Base-by-base conservation (phyloP, 2,329 filamentous ascomycete species). In the Thermoascus crustaceus region DNA sequence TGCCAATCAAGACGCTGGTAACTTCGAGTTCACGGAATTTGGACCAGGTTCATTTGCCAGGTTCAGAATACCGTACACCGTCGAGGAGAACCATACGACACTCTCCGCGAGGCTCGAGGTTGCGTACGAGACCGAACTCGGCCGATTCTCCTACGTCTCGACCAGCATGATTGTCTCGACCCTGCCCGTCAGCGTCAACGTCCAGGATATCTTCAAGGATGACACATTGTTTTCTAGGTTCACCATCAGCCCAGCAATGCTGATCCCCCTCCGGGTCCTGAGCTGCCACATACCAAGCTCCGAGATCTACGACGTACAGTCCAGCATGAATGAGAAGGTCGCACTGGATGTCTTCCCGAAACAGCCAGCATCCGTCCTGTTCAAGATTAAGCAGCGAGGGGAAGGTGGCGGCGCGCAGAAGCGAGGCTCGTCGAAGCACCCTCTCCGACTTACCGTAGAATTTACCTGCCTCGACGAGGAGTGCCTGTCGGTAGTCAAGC, bases 161-260 rank as follows among this genome's bases (percentile, higher is more conserved):
- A 69, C 72, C 5, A 73, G 75, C 13, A 75, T 71, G 3, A 70
- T 93, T 13, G 73, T 80, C 2, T 81, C 91, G 2, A 74, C 82
- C 1, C 68, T 98, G 4, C 85, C 86, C 0, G 71, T 98, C 3
- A 88, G 89, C 3, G 91, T 98, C 43, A 96, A 96, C 46, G 91
- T 98, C 4, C 88, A 96, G 51, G 91, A 98, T 49, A 77, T 93
- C 18, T 96, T 96, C 68, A 94, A 94, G 55, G 78, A 85, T 43
- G 67, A 78, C 5, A 72, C 77, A 0, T 70, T 96, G 0, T 91
- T 91, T 53, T 95, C 88, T 0, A 81, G 82, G 7, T 98, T 98
- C 57, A 94, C 85, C 9, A 81, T 98, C 34, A 87, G 85, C 8
- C 87, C 88, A 0, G 82, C 85, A 1, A 85, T 73, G 37, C 58